A percentile compares a stretch with the other conserved stretches of the same genome.
Evolutionary conservation across 345 rosid genomes (phyloP).

Genomic region (Eutrema yunnanense): DNA sequence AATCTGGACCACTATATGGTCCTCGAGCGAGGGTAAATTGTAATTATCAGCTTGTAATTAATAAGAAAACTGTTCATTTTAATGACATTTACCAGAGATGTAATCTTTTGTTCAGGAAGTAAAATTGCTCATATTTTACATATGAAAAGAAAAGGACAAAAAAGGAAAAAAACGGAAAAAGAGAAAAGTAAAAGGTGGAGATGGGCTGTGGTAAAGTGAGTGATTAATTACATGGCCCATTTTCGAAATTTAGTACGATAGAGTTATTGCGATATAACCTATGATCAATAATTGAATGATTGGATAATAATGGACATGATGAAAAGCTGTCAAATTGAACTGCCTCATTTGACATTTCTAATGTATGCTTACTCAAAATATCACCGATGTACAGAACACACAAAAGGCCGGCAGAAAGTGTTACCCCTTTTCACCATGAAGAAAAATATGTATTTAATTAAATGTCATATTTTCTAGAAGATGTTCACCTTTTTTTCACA

Average conservation of each 20-base stretch:
- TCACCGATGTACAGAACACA: not conserved
- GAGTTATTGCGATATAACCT: too few relatives aligned
- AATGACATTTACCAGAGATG: not conserved
- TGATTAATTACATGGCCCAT: constrained; percentile 5
- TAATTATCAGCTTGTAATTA: too few relatives aligned
- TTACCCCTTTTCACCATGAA: not conserved
- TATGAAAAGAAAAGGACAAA: not conserved
- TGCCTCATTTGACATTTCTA: not conserved
- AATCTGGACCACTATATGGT: not conserved
- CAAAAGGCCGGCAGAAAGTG: constrained; percentile 2
- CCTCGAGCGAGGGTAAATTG: not conserved
- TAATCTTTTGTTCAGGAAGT: not conserved
- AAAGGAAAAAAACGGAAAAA: not conserved
- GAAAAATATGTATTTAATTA: not conserved
- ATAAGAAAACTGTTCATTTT: not conserved
- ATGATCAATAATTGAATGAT: constrained; percentile 28
- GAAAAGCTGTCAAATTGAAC: constrained; percentile 22
- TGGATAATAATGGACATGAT: constrained; percentile 23
- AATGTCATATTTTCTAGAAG: not conserved
- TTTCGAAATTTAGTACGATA: too few relatives aligned
- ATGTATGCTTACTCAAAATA: not conserved
- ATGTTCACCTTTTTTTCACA: not conserved
- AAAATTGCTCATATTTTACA: not conserved
- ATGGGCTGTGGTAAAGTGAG: constrained; percentile 7
- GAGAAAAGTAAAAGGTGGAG: not conserved